These are phyloP conservation scores for Populus hybrid DNA, from an alignment of 441 rosid species.

Conservation along the genomic window DNA sequence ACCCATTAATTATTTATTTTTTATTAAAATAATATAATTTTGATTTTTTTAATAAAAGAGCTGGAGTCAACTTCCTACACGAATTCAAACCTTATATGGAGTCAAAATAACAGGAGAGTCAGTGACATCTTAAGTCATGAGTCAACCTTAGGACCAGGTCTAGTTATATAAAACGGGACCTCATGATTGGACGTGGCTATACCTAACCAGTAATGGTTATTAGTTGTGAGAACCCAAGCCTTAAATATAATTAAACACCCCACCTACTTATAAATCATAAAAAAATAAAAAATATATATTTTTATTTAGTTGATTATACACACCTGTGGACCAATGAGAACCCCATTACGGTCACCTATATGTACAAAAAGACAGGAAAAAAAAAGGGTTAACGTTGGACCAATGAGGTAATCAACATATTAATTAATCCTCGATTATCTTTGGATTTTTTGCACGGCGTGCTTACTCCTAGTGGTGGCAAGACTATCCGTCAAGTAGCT, in stretches of 20 bases:
- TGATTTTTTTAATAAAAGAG: too few relatives aligned
- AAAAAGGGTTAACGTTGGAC: background rate
- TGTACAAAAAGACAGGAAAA: background rate
- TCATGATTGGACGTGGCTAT: too few relatives aligned
- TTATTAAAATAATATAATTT: too few relatives aligned
- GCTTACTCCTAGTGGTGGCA: background rate
- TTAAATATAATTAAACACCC: background rate
- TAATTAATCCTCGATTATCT: background rate
- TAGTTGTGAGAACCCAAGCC: too few relatives aligned
- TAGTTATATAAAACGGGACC: too few relatives aligned
- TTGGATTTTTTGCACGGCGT: background rate
- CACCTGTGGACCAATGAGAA: constrained; percentile 1
- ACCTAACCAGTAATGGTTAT: too few relatives aligned
- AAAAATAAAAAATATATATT: background rate
- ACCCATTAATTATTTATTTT: too few relatives aligned
- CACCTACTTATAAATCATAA: background rate
- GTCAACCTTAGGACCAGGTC: too few relatives aligned
- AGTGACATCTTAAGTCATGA: too few relatives aligned
- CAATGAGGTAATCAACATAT: background rate
- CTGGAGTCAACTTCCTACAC: too few relatives aligned
- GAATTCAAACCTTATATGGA: too few relatives aligned
- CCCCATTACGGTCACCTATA: constrained; percentile 6
- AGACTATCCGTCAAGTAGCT: background rate
- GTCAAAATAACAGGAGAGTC: too few relatives aligned
- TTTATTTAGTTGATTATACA: background rate